Percentiles rank a stretch among this genome's conserved stretches.
phyloP scores from a whole-genome alignment of 345 rosid species.

The Linum lewisii region DNA sequence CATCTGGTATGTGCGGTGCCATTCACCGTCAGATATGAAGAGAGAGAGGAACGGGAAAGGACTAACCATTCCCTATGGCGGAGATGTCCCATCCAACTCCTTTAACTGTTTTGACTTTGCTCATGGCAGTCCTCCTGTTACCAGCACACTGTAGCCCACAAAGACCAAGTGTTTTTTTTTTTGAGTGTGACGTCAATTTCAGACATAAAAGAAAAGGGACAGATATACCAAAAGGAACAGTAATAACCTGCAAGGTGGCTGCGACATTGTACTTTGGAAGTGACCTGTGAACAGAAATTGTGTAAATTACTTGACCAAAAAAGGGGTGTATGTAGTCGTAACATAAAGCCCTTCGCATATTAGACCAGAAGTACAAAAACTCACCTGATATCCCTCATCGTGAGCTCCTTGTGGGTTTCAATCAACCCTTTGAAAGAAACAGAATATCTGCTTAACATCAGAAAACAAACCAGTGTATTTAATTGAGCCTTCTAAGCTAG shows the following conservation, averaged over 20 bases:
- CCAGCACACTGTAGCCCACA: slow-evolving; percentile 74
- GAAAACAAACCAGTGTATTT: neutral
- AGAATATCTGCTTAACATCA: slow-evolving; percentile 40
- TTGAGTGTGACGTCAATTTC: slow-evolving; percentile 8
- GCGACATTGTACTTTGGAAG: slow-evolving; percentile 70
- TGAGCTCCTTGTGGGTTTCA: slow-evolving; percentile 42
- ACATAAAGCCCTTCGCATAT: neutral
- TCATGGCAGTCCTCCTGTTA: slow-evolving; percentile 97
- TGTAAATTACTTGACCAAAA: slow-evolving; percentile 1
- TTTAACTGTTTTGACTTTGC: slow-evolving; percentile 59
- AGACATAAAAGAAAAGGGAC: neutral
- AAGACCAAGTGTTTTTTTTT: slow-evolving; percentile 8
- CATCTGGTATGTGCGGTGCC: no score
- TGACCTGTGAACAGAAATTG: slow-evolving; percentile 34
- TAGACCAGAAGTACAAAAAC: slow-evolving; percentile 12
- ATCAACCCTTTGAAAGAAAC: slow-evolving; percentile 43
- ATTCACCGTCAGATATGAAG: neutral
- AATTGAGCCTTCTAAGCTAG: no score
- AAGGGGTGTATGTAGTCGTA: slow-evolving; percentile 2
- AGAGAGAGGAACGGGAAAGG: neutral
- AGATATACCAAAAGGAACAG: neutral
- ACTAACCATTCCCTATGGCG: slow-evolving; percentile 86
- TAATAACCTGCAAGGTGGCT: slow-evolving; percentile 72
- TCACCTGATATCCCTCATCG: slow-evolving; percentile 64
- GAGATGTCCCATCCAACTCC: slow-evolving; percentile 98